phyloP scores from a whole-genome alignment of 345 rosid genomes.

The Raphanus raphanistrum region DNA sequence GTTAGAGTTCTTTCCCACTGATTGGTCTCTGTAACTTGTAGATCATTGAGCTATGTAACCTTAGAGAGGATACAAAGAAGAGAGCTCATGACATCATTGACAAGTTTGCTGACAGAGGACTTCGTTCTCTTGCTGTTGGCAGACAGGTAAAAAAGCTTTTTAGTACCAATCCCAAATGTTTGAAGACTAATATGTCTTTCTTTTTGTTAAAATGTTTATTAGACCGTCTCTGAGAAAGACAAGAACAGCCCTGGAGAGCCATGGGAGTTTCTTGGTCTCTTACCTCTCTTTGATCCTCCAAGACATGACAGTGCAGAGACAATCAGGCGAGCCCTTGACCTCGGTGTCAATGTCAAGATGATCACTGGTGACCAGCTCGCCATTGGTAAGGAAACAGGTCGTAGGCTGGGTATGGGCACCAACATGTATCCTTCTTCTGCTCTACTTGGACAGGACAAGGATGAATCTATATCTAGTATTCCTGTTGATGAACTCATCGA shows the following conservation, averaged over 20 bases:
- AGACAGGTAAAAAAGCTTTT: constrained; percentile 55
- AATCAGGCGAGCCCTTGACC: constrained; percentile 78
- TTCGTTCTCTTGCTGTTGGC: constrained; percentile 74
- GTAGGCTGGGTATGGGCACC: constrained; percentile 96
- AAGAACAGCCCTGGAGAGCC: constrained; percentile 76
- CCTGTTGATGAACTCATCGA: constrained; percentile 87
- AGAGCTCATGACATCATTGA: constrained; percentile 80
- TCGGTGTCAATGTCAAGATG: constrained; percentile 95
- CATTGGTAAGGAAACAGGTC: constrained; percentile 88
- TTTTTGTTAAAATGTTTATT: neutral
- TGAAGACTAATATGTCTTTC: constrained; percentile 9
- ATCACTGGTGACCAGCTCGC: constrained; percentile 96
- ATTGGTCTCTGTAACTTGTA: constrained; percentile 12
- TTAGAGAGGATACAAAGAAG: constrained; percentile 57
- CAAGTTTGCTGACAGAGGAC: constrained; percentile 86
- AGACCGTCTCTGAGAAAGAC: constrained; percentile 53
- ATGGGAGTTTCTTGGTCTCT: constrained; percentile 84
- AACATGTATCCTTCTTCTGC: constrained; percentile 98
- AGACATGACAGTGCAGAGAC: constrained; percentile 98
- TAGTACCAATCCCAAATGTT: neutral
- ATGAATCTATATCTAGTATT: constrained; percentile 49
- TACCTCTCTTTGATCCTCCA: constrained; percentile 96
- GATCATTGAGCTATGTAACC: constrained; percentile 75
- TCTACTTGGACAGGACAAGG: constrained; percentile 69
- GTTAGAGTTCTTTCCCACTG: neutral